Conservation (phyloP, 2,329 filamentous ascomycete genomes). For the Didymella keratinophila region DNA sequence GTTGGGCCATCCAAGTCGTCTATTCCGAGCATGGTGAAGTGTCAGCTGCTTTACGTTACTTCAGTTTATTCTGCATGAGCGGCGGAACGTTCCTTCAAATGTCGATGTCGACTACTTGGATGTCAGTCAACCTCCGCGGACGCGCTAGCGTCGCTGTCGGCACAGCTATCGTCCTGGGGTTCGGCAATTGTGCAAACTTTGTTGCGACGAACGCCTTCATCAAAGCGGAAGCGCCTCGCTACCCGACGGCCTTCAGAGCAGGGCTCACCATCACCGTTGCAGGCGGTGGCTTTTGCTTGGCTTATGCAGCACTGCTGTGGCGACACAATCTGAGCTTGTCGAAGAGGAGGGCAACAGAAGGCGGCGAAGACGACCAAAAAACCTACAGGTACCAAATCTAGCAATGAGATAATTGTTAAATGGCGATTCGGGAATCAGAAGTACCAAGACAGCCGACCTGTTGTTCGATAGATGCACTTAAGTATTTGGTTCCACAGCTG, state of each 20-base stretch:
- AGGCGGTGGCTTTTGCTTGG: constrained; percentile 30
- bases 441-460: not conserved
- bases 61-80: constrained; percentile 42
- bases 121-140: constrained; percentile 59
- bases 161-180: constrained; percentile 33
- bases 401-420: not conserved
- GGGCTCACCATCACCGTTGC: constrained; percentile 46
- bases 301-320: constrained; percentile 55
- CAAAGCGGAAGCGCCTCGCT: constrained; percentile 36
- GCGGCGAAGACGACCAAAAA: constrained; percentile 33
- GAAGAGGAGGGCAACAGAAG: constrained; percentile 29
- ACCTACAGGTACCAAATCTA: constrained; percentile 40
- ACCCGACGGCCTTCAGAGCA: constrained; percentile 40
- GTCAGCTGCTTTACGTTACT: constrained; percentile 61
- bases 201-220: constrained; percentile 56
- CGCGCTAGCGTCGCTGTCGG: constrained; percentile 34
- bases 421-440: not conserved
- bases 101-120: constrained; percentile 61
- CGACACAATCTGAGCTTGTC: constrained; percentile 60
- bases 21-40: constrained; percentile 54
- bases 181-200: constrained; percentile 65
- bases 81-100: constrained; percentile 60
- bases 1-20: constrained; percentile 60
- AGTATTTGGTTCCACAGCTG: not conserved
- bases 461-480: not conserved